Evolutionary conservation across 2,329 filamentous ascomycete genomes (phyloP).

Genomic region (Ustulina deusta): DNA sequence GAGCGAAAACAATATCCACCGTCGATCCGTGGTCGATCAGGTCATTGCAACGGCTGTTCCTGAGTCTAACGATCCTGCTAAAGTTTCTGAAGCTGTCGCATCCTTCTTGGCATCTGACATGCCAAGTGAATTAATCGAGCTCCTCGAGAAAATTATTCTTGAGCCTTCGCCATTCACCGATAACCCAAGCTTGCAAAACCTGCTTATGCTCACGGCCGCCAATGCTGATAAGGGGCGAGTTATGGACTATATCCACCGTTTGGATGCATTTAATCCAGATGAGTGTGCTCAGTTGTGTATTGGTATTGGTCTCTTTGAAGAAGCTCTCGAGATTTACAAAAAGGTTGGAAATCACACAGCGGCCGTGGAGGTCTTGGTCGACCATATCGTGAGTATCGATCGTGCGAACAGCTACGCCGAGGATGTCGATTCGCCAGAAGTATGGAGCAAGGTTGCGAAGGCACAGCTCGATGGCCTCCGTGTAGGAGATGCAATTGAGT

Average conservation of each 20-base stretch:
- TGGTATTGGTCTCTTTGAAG: conserved; percentile 93
- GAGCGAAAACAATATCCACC: conserved; percentile 94
- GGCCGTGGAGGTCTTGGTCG: conserved; percentile 91
- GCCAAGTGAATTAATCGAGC: conserved; percentile 93
- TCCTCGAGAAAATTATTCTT: conserved; percentile 99
- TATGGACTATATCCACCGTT: conserved; percentile 94
- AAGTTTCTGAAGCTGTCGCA: conserved; percentile 93
- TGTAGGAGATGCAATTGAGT: conserved; percentile 91
- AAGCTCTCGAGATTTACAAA: conserved; percentile 98
- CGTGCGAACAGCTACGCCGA: conserved; percentile 96
- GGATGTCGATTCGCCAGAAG: conserved; percentile 90
- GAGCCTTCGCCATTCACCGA: conserved; percentile 99
- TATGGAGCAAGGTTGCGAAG: conserved; percentile 99
- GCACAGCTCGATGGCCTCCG: conserved; percentile 96
- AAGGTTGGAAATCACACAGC: conserved; percentile 91
- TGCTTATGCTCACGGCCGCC: conserved; percentile 94
- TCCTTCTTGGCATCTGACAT: conserved; percentile 92
- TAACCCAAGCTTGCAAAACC: conserved; percentile 94
- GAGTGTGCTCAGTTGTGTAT: conserved; percentile 95
- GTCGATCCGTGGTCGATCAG: conserved; percentile 93
- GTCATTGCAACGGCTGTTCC: conserved; percentile 95
- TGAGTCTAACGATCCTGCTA: conserved; percentile 90
- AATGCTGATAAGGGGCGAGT: conserved; percentile 96
- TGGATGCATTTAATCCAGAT: conserved; percentile 89
- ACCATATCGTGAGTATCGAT: conserved; percentile 97